Conservation (phyloP, 306 rosid species). For the Bauhinia variegata region DNA sequence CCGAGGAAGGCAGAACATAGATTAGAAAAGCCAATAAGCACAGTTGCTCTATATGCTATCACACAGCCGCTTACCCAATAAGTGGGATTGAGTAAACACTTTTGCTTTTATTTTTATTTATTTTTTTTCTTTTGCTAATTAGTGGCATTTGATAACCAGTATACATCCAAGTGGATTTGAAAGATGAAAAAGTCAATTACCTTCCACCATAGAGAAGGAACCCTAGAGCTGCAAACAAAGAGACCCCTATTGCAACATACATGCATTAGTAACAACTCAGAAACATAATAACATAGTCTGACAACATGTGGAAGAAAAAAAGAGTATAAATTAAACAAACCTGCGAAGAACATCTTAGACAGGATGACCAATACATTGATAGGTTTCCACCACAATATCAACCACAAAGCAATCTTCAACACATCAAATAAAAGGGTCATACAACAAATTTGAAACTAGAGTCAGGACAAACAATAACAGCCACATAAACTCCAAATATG, state of each 20-base stretch:
- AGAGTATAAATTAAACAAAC: conserved; percentile 39
- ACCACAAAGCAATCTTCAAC: conserved; percentile 83
- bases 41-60: background rate
- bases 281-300: conserved; percentile 4
- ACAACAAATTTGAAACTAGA: conserved; percentile 34
- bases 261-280: conserved; percentile 32
- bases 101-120: no score
- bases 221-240: conserved; percentile 95
- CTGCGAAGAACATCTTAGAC: conserved; percentile 94
- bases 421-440: conserved; percentile 21
- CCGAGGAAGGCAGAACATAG: background rate
- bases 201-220: conserved; percentile 99
- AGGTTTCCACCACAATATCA: conserved; percentile 93
- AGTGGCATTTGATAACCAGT: conserved; percentile 20
- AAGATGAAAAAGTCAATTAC: conserved; percentile 46
- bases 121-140: no score
- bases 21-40: background rate
- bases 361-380: conserved; percentile 52
- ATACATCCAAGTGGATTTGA: background rate
- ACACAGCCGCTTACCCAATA: background rate
- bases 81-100: background rate
- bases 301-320: background rate
- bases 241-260: conserved; percentile 65
- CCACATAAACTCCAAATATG: conserved; percentile 23
- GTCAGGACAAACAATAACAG: conserved; percentile 29